These are phyloP conservation scores for Solanum hybrid DNA, from an alignment of 305 asterid genomes.

Conservation along the genomic window DNA sequence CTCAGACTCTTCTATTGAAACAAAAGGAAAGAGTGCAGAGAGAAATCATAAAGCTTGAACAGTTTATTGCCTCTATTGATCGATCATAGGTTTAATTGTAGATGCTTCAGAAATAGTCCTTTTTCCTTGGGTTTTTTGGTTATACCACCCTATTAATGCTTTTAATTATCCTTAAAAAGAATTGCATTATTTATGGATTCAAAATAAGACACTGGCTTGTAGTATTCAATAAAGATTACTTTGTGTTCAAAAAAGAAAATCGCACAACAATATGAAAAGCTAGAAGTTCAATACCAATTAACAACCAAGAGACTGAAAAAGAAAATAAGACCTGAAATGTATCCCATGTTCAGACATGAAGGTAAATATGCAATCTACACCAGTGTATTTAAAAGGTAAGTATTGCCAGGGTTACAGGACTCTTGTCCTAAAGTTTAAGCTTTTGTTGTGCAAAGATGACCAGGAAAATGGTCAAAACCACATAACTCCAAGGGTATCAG, in stretches of 20 bases:
- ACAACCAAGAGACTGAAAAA: not conserved
- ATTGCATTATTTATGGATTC: not conserved
- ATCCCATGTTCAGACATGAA: not conserved
- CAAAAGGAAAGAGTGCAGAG: not conserved
- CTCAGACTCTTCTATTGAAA: not conserved
- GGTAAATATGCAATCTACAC: not conserved
- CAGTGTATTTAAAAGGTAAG: not conserved
- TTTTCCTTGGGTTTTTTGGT: not conserved
- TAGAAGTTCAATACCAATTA: not conserved
- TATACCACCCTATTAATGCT: not conserved
- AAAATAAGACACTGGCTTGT: not conserved
- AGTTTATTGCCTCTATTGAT: not conserved
- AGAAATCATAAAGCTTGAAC: not conserved
- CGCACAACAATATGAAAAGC: not conserved
- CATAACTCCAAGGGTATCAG: not conserved
- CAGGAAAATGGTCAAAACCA: not conserved
- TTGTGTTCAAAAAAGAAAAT: not conserved
- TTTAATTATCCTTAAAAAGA: not conserved
- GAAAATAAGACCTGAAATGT: not conserved
- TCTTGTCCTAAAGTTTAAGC: not conserved
- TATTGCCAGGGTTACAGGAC: not conserved
- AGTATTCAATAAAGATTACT: not conserved
- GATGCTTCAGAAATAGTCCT: not conserved
- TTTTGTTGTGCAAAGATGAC: not conserved
- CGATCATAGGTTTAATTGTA: not conserved